phyloP scores from a whole-genome alignment of 345 rosid genomes.

The Cardamine chenopodiifolia region DNA sequence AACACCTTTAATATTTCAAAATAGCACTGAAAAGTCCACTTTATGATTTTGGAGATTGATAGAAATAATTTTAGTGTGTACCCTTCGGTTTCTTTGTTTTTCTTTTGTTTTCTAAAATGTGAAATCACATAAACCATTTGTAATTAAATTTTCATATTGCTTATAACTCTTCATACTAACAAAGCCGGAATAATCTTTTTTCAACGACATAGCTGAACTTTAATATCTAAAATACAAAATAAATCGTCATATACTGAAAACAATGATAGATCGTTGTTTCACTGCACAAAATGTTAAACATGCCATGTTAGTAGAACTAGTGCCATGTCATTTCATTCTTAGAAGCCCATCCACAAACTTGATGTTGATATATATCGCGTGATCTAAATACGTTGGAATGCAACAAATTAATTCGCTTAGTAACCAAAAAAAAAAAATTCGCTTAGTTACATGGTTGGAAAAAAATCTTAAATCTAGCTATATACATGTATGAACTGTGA shows the following conservation, averaged over 20 bases:
- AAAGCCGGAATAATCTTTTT: neutral
- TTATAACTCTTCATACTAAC: neutral
- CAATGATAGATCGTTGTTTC: neutral
- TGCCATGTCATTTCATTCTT: constrained; percentile 9
- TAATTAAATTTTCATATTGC: neutral
- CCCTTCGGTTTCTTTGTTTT: neutral
- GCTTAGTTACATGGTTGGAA: neutral
- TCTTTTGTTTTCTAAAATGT: neutral
- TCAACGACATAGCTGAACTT: neutral
- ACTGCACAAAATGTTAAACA: constrained; percentile 27
- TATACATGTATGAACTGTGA: neutral
- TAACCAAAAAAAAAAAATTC: too few species aligned
- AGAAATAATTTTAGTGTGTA: neutral
- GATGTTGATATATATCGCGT: constrained; percentile 25
- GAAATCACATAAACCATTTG: neutral
- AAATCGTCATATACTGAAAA: constrained; percentile 7
- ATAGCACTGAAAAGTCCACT: neutral
- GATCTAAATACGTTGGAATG: constrained; percentile 11
- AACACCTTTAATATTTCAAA: neutral
- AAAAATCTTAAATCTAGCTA: neutral
- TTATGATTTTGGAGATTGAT: neutral
- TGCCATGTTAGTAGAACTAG: constrained; percentile 19
- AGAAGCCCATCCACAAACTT: constrained; percentile 18
- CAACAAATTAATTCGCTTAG: constrained; percentile 2
- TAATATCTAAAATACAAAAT: neutral